A percentile compares a stretch with the other conserved stretches of the same genome.
Evolutionary conservation across 371 early-diverging fungal species (phyloP).

Genomic region (Gilbertella persicaria): DNA sequence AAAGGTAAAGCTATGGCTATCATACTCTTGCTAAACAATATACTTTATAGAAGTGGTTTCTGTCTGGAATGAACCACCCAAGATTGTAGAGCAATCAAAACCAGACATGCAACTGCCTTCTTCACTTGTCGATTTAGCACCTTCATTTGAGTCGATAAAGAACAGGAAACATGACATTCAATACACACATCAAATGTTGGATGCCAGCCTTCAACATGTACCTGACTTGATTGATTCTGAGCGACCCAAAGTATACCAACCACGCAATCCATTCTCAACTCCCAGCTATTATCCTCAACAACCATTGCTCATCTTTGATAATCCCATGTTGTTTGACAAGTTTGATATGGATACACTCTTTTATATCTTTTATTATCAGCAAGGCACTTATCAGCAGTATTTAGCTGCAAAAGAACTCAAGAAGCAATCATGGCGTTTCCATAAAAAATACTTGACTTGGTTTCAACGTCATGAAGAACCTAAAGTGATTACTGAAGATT

Average conservation of each 20-base stretch:
- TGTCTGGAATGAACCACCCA: constrained; percentile 28
- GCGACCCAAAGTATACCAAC: constrained; percentile 67
- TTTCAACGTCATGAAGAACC: constrained; percentile 99
- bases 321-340: constrained; percentile 84
- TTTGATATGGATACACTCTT: constrained; percentile 98
- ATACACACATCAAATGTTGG: constrained; percentile 71
- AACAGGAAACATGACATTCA: constrained; percentile 35
- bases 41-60: constrained; percentile 20
- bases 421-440: constrained; percentile 98
- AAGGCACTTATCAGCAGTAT: constrained; percentile 96
- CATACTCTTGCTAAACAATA: no score
- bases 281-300: constrained; percentile 92
- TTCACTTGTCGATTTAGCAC: constrained; percentile 76
- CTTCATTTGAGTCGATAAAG: constrained; percentile 75
- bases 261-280: constrained; percentile 75
- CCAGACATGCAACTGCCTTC: constrained; percentile 63
- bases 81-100: constrained; percentile 25
- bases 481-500: constrained; percentile 94
- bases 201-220: constrained; percentile 73
- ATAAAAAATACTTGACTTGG: constrained; percentile 98
- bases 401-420: constrained; percentile 96
- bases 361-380: constrained; percentile 98
- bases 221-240: constrained; percentile 80
- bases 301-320: constrained; percentile 80
- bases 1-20: no score